Conservation (phyloP, 371 early-diverging fungal species). For the Mortierella sp. region DNA sequence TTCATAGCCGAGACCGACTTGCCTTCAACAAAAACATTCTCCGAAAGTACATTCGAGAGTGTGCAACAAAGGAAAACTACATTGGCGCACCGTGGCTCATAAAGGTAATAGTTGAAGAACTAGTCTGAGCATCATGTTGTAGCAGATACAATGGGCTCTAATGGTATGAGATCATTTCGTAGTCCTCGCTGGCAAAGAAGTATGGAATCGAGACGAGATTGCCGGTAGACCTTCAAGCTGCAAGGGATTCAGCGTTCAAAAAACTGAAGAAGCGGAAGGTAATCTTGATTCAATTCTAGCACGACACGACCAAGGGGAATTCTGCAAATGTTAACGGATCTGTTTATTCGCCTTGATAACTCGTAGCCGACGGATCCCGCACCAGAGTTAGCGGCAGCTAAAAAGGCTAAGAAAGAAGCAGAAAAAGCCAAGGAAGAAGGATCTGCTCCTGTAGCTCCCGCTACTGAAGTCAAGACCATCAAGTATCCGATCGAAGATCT, state of each 20-base stretch:
- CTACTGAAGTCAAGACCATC: conserved; percentile 56
- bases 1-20: conserved; percentile 70
- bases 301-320: not conserved
- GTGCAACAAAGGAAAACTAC: conserved; percentile 72
- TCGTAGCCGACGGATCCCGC: conserved; percentile 32
- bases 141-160: not conserved
- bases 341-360: too few relatives aligned
- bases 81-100: conserved; percentile 81
- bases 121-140: not conserved
- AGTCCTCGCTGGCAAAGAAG: conserved; percentile 58
- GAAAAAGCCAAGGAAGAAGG: conserved; percentile 59
- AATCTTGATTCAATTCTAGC: conserved; percentile 9
- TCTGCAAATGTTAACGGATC: not conserved
- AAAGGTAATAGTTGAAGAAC: conserved; percentile 55
- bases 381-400: conserved; percentile 43
- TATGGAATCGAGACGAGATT: conserved; percentile 64
- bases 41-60: conserved; percentile 77
- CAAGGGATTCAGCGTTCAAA: conserved; percentile 57
- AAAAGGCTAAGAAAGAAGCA: conserved; percentile 60
- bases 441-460: conserved; percentile 46
- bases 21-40: conserved; percentile 77
- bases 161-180: not conserved
- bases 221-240: conserved; percentile 60
- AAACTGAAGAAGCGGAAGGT: conserved; percentile 62
- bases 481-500: conserved; percentile 75